Base-by-base conservation (phyloP, 768 basidiomycete genomes). In the Russula sp. region DNA sequence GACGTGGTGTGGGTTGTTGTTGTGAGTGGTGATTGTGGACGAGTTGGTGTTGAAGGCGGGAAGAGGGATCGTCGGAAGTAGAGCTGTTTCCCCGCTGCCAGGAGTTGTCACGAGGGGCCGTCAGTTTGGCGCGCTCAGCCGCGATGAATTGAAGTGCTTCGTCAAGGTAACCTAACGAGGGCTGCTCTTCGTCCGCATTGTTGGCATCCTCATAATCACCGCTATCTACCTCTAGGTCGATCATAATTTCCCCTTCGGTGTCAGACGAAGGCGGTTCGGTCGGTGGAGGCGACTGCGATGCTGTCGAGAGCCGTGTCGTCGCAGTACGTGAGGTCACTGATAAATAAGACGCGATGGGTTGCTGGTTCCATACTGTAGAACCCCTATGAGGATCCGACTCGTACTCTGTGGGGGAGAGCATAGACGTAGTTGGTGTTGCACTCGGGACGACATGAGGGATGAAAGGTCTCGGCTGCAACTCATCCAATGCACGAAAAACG, bases 121-220 rank as follows among this genome's bases (percentile, higher is more conserved):
- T 79, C 65, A 82, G 77, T 63, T 79, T 77, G 39, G 81, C 83
- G 58, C 87, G 78, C 70, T 91, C 89, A 10, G 82, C 83, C 46
- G 85, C 86, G 53, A 90, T 78, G 63, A 90, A 92, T n/a, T 80
- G 81, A 14, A 92, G 77, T 0, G 86, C 87, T 61, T 84, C 83
- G 60, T 87, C 87, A 16, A 92, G 78, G 56, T 82, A 81, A 0
- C 90, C 90, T 14, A 92, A 73, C 3, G 86, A 88, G 0, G 90
- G 88, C 49, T 81, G 77, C 32, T 75, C 61, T 22, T 77, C 76
- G 29, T 39, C 69, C 42, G 69, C 70, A 0, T 64, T 61, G 56
- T 70, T 68, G 7, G 61, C 64, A 25, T 65, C 58, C 50, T 69
- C 67, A 43, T 62, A 63, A 56, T 67, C 60, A 45, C 60, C 61